These are phyloP conservation scores for Lithocarpus polystachyus DNA, from an alignment of 306 rosid species.

Conservation along the genomic window DNA sequence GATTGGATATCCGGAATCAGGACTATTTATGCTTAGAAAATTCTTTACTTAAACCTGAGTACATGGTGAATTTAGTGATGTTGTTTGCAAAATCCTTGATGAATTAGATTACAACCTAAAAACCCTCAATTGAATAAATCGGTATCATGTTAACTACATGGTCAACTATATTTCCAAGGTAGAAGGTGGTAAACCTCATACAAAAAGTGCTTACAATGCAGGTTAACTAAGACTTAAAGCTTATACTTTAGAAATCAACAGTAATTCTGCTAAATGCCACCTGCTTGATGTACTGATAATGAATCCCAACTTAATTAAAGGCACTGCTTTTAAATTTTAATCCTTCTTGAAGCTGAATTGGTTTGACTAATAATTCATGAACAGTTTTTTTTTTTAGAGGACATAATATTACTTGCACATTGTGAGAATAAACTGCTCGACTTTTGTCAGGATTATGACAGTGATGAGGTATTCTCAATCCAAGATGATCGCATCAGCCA, in stretches of 20 bases:
- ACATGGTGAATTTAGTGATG: constrained; percentile 1
- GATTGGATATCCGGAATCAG: not conserved
- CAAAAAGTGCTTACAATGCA: not conserved
- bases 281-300: not conserved
- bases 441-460: constrained; percentile 63
- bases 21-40: not conserved
- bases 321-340: not conserved
- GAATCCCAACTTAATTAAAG: not conserved
- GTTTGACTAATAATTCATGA: not conserved
- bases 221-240: not conserved
- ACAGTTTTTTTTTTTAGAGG: not conserved
- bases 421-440: constrained; percentile 5
- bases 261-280: not conserved
- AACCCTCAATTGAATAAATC: not conserved
- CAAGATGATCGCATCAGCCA: constrained; percentile 66
- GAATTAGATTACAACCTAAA: not conserved
- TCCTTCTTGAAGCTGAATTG: not conserved
- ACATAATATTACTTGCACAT: not conserved
- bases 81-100: not conserved
- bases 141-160: not conserved
- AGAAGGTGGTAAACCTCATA: no score
- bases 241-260: not conserved
- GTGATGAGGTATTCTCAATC: constrained; percentile 52
- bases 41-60: not conserved
- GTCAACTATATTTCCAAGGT: not conserved